Conservation (phyloP, 371 early-diverging fungal species). For the Mortierella sp. region DNA sequence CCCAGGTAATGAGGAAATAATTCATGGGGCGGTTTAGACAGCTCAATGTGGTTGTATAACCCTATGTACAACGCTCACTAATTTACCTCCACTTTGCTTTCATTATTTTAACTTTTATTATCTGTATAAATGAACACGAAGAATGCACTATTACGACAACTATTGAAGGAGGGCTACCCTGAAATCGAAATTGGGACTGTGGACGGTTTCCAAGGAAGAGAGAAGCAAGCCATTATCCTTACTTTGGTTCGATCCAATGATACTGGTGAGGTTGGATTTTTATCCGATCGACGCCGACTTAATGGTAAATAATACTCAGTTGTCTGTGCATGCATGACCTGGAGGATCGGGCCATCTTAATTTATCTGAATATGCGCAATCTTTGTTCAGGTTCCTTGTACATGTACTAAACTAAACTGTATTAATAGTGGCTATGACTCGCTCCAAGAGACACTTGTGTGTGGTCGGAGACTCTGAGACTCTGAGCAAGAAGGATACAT, state of each 20-base stretch:
- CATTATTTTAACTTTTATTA: background rate
- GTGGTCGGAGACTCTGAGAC: conserved; percentile 88
- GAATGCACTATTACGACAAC: conserved; percentile 50
- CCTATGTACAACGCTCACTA: too few relatives aligned
- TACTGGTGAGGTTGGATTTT: conserved; percentile 88
- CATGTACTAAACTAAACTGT: too few relatives aligned
- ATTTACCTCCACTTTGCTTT: background rate
- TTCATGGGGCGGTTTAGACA: too few relatives aligned
- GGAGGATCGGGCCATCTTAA: too few relatives aligned
- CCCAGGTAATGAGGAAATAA: conserved; percentile 68
- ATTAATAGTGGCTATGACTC: conserved; percentile 86
- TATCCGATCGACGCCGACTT: conserved; percentile 87
- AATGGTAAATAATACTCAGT: conserved; percentile 63
- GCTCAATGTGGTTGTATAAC: too few relatives aligned
- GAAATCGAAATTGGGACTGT: conserved; percentile 86
- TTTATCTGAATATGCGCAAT: too few relatives aligned
- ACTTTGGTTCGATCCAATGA: conserved; percentile 91
- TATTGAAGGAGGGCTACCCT: conserved; percentile 60
- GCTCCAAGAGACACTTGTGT: conserved; percentile 91
- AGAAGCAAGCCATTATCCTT: conserved; percentile 92
- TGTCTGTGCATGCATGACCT: too few relatives aligned
- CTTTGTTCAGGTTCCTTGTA: background rate
- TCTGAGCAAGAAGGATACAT: conserved; percentile 65
- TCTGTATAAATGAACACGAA: background rate
- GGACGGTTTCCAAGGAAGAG: conserved; percentile 98